phyloP scores from a whole-genome alignment of 805 yeast species.

The Starmerella vaccinii region DNA sequence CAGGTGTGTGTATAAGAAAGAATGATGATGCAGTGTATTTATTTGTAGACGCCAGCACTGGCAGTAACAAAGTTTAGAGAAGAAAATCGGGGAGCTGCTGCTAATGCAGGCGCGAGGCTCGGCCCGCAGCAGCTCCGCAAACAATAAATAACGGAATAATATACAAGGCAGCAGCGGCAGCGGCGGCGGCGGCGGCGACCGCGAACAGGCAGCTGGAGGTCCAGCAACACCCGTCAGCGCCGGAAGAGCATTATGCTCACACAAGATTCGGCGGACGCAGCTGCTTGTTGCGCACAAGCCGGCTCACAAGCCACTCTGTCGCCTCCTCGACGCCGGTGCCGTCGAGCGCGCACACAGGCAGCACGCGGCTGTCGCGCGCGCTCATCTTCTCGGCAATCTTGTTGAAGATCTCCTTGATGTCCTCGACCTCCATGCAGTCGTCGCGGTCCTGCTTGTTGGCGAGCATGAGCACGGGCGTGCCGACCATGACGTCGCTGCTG shows the following conservation, averaged over 20 bases:
- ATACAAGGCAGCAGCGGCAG: not conserved
- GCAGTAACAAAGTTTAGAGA: too few species aligned
- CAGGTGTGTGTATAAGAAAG: too few species aligned
- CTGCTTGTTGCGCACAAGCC: conserved; percentile 57
- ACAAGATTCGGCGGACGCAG: conserved; percentile 47
- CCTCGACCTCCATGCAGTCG: conserved; percentile 60
- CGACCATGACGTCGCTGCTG: conserved; percentile 51
- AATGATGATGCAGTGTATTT: too few species aligned
- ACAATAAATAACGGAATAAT: too few species aligned
- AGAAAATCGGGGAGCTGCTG: too few species aligned
- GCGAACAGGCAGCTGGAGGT: too few species aligned
- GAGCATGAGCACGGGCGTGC: conserved; percentile 84
- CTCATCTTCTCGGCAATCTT: conserved; percentile 70
- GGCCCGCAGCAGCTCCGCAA: too few species aligned
- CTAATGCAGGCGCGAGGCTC: too few species aligned
- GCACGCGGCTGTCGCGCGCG: conserved; percentile 82
- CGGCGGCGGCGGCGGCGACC: too few species aligned
- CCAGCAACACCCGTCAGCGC: too few species aligned
- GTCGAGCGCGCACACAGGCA: conserved; percentile 77
- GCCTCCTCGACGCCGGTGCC: conserved; percentile 77
- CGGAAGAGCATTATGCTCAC: too few species aligned
- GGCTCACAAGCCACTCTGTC: conserved; percentile 72
- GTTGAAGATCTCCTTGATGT: conserved; percentile 74
- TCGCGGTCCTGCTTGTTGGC: conserved; percentile 88
- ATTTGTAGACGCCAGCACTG: too few species aligned